Evolutionary conservation across 495 filamentous ascomycete genomes (phyloP).

Genomic region (Letharia lupina): DNA sequence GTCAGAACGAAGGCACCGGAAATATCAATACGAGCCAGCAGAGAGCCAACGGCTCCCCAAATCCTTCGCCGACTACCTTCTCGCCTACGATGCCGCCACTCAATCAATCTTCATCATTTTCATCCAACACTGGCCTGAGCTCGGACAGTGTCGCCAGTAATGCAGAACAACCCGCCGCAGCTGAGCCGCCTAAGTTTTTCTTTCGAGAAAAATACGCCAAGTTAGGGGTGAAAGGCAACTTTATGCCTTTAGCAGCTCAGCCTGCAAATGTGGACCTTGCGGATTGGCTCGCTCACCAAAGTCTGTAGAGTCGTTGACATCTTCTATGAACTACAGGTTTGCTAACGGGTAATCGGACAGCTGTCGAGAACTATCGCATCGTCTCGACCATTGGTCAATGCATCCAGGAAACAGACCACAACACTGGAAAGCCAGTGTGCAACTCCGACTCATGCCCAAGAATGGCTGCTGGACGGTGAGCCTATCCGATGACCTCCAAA

Average conservation of each 20-base stretch:
- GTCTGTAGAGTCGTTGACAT: conserved; percentile 39
- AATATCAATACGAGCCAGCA: conserved; percentile 40
- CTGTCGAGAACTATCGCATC: conserved; percentile 79
- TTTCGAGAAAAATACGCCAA: conserved; percentile 74
- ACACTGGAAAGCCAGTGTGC: conserved; percentile 64
- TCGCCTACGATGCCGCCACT: conserved; percentile 42
- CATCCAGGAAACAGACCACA: conserved; percentile 67
- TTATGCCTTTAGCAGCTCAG: conserved; percentile 85
- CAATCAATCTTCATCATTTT: conserved; percentile 51
- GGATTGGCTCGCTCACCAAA: conserved; percentile 92
- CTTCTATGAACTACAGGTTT: conserved; percentile 20
- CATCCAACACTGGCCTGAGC: conserved; percentile 43
- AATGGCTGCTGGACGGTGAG: conserved; percentile 87
- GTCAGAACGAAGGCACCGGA: conserved; percentile 35
- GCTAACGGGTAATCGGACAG: conserved; percentile 4
- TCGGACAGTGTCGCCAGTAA: conserved; percentile 43
- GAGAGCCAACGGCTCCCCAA: conserved; percentile 41
- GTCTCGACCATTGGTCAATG: conserved; percentile 76
- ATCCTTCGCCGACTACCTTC: conserved; percentile 41
- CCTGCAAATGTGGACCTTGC: conserved; percentile 83
- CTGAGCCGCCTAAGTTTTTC: conserved; percentile 54
- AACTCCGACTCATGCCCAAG: conserved; percentile 74
- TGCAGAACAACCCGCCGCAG: conserved; percentile 42
- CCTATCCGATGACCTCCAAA: conserved; percentile 13
- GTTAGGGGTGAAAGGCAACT: conserved; percentile 90